A percentile compares a stretch with the other conserved stretches of the same genome.
Evolutionary conservation across 805 yeast genomes (phyloP).

Genomic region (Pichia deserticola): DNA sequence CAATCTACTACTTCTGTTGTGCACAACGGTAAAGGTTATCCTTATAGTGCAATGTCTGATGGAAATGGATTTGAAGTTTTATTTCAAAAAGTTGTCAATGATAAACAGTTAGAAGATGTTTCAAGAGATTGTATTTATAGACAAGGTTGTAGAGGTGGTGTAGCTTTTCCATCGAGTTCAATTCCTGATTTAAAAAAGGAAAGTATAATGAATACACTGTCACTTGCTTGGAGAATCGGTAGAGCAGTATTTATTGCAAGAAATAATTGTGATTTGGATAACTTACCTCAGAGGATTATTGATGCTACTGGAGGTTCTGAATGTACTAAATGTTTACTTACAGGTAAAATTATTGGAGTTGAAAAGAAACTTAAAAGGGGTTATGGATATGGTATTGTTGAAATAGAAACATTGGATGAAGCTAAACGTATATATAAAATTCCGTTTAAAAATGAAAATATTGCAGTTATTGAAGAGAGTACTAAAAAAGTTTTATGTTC

Average conservation of each 20-base stretch:
- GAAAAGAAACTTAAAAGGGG: not conserved
- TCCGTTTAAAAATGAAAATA: not conserved
- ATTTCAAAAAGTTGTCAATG: not conserved
- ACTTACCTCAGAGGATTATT: not conserved
- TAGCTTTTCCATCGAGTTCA: not conserved
- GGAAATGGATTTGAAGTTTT: not conserved
- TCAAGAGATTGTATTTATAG: not conserved
- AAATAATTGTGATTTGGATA: not conserved
- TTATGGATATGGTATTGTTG: not conserved
- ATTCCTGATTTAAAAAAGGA: not conserved
- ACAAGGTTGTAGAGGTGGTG: not conserved
- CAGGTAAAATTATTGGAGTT: not conserved
- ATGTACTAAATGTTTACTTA: not conserved
- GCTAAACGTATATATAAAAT: not conserved
- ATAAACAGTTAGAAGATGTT: not conserved
- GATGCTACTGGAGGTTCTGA: not conserved
- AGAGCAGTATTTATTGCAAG: not conserved
- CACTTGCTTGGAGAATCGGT: not conserved
- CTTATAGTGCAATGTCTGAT: not conserved
- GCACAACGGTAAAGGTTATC: not conserved
- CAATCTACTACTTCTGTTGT: not conserved
- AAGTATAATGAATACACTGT: not conserved
- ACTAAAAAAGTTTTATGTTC: not conserved
- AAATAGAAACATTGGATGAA: not conserved
- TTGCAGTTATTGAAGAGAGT: not conserved